Base-by-base conservation (phyloP, 768 basidiomycete genomes). In the Gymnopilus dilepis region DNA sequence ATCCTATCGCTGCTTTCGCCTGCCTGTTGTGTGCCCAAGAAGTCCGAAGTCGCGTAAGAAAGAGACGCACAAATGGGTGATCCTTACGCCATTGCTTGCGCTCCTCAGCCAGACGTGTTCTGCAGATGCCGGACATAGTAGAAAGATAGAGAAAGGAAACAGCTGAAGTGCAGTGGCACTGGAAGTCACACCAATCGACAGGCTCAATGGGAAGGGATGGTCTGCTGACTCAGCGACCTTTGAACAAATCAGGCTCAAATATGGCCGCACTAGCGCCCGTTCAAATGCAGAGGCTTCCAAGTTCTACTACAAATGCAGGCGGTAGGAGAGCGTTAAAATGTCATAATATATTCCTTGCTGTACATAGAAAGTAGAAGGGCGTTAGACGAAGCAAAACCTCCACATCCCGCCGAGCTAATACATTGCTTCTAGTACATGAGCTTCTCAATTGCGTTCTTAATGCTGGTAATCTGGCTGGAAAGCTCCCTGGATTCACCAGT, bases 61-160 rank as follows among this genome's bases (percentile, higher is more conserved):
- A 4, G 40, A 40, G 19, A 84, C 94, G 78, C 76, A 98, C 97
- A 69, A 97, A 98, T 30, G 97, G 97, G 76, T 99, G 97, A 67
- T 99, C 97, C 76, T 96, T 99, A 61, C 97, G 80, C 97, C 97
- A 99, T 71, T 96, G 94, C 78, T 99, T 99, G 71, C 97, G 88
- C 77, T 99, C 97, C 77, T 99, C 97, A 28, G 95, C 86, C 15
- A 99, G 83, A 70, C 97, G 90, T 34, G 91, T 88, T 75, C 95
- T 87, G 75, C 95, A 96, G 65, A 98, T 97, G 62, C 94, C 95
- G 55, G 94, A 90, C 94, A 95, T 94, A 19, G 26, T 43, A 41
- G 17, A 33, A n/a, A 38, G 22, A n/a, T 37, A 40, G 30, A 13
- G 22, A 24, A 61, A 22, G 38, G n/a, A 28, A 31, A 6, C 41